These are phyloP conservation scores for Xylaria sp. DNA, from an alignment of 2,329 filamentous ascomycete species.

Conservation along the genomic window DNA sequence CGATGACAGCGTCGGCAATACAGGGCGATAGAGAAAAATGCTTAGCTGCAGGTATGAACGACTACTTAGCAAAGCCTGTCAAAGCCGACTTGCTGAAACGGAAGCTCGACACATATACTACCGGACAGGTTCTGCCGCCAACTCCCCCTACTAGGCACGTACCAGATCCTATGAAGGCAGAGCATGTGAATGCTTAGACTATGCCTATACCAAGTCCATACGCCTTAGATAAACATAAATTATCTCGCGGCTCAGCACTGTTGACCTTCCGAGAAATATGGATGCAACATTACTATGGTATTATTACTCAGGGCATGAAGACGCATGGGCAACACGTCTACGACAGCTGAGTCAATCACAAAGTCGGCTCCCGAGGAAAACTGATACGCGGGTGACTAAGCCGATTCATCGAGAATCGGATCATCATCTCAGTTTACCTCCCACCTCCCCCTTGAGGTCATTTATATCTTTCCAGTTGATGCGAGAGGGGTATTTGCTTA, in stretches of 20 bases:
- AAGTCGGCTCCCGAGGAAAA: slow-evolving; percentile 29
- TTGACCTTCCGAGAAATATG: slow-evolving; percentile 24
- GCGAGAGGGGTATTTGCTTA: slow-evolving; percentile 11
- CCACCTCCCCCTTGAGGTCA: neutral
- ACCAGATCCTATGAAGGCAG: slow-evolving; percentile 38
- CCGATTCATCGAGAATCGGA: neutral
- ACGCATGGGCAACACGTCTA: too few species aligned
- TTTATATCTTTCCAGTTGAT: slow-evolving; percentile 9
- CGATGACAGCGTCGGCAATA: slow-evolving; percentile 96
- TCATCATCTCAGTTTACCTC: neutral
- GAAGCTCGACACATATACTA: slow-evolving; percentile 74
- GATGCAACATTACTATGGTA: too few species aligned
- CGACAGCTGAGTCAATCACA: slow-evolving; percentile 33
- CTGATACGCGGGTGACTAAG: neutral
- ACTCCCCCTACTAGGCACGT: slow-evolving; percentile 42
- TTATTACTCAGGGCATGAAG: too few species aligned
- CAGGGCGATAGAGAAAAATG: slow-evolving; percentile 96
- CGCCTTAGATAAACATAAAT: slow-evolving; percentile 34
- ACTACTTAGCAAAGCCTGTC: slow-evolving; percentile 96
- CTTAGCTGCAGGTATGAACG: slow-evolving; percentile 96
- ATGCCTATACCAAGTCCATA: slow-evolving; percentile 42
- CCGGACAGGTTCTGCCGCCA: slow-evolving; percentile 51
- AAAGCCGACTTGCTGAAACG: slow-evolving; percentile 85
- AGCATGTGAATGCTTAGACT: slow-evolving; percentile 21
- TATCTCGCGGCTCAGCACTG: slow-evolving; percentile 41